These are phyloP conservation scores for Saccharum hybrid DNA, from an alignment of 202 grass and related monocot genomes.

Conservation along the genomic window DNA sequence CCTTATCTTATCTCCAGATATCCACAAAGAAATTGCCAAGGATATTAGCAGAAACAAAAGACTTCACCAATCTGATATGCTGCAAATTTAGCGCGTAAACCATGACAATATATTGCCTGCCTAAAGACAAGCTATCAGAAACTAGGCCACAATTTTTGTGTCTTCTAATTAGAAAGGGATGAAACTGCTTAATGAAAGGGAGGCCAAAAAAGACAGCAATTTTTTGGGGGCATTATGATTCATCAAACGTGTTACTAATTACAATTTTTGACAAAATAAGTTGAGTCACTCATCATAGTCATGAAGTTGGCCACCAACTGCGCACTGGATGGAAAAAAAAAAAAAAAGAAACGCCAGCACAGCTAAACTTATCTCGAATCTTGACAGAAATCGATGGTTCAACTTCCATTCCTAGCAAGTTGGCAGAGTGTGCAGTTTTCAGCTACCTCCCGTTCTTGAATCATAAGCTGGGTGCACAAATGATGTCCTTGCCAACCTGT, in stretches of 20 bases:
- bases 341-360: conserved; percentile 17
- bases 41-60: conserved; percentile 5
- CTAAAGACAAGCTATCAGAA: conserved; percentile 17
- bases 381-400: conserved; percentile 49
- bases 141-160: conserved; percentile 20
- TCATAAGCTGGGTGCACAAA: conserved; percentile 6
- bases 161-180: not conserved
- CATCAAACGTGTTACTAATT: conserved; percentile 7
- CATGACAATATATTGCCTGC: not conserved
- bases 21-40: conserved; percentile 22
- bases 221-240: not conserved
- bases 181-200: not conserved
- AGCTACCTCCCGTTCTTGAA: not conserved
- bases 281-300: not conserved
- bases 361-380: conserved; percentile 47
- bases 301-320: conserved; percentile 41
- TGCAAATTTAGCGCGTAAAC: conserved; percentile 16
- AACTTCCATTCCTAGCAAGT: conserved; percentile 36
- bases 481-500: not conserved
- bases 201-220: not conserved
- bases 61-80: conserved; percentile 9
- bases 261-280: conserved; percentile 26
- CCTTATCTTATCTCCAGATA: conserved; percentile 53
- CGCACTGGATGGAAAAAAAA: not conserved
- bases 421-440: conserved; percentile 19